Conservation (phyloP, 768 basidiomycete species). For the Tulasnella calospora region DNA sequence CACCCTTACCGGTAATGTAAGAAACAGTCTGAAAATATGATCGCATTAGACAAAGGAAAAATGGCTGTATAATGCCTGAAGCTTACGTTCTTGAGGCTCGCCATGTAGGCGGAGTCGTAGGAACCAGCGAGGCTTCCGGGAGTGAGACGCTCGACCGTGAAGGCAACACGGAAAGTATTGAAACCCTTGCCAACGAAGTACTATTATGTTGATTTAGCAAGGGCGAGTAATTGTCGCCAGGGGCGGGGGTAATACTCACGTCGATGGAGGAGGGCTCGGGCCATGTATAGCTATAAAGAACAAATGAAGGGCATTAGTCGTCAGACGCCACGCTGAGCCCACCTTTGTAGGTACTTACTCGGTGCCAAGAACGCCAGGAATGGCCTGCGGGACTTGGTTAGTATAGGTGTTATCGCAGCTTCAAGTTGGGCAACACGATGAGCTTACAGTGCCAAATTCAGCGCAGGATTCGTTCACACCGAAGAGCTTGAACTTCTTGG, state of each 20-base stretch:
- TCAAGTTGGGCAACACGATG: neutral
- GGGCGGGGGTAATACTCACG: conserved; percentile 28
- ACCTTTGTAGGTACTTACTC: conserved; percentile 29
- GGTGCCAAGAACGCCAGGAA: conserved; percentile 46
- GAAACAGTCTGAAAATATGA: conserved; percentile 39
- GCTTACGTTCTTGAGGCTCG: conserved; percentile 41
- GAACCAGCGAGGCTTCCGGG: conserved; percentile 53
- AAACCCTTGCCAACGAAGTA: conserved; percentile 54
- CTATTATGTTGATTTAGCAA: conserved; percentile 27
- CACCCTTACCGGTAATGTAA: conserved; percentile 59
- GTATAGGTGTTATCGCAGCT: conserved; percentile 47
- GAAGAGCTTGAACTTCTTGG: conserved; percentile 20
- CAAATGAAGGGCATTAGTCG: neutral
- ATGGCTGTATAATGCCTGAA: neutral
- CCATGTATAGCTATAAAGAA: conserved; percentile 43
- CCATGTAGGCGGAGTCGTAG: conserved; percentile 51
- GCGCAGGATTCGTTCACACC: conserved; percentile 56
- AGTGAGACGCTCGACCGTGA: conserved; percentile 53
- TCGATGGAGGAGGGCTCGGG: conserved; percentile 44
- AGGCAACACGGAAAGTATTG: conserved; percentile 58
- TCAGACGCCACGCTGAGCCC: neutral
- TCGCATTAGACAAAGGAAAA: conserved; percentile 42
- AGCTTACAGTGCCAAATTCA: conserved; percentile 47
- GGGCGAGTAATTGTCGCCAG: neutral
- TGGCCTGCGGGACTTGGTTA: conserved; percentile 51